phyloP scores from a whole-genome alignment of 441 rosid species.

The Metrosideros polymorpha region DNA sequence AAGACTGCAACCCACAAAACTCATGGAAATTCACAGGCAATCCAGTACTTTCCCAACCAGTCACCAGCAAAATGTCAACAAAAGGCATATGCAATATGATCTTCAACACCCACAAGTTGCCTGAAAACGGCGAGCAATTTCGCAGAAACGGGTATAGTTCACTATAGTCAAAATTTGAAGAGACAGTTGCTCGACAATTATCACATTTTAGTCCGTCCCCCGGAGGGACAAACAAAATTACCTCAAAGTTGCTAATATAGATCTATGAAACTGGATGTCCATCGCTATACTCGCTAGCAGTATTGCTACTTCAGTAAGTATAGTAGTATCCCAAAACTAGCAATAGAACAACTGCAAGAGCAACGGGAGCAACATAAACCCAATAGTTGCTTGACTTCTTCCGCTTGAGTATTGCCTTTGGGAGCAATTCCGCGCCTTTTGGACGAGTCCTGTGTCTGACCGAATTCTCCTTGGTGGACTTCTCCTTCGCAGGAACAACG shows the following conservation, averaged over 20 bases:
- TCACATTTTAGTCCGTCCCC: conserved; percentile 37
- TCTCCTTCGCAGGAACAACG: conserved; percentile 27
- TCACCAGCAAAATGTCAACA: background rate
- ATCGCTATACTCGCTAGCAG: background rate
- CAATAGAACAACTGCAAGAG: conserved; percentile 25
- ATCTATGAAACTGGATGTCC: background rate
- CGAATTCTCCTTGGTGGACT: conserved; percentile 30
- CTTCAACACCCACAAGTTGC: background rate
- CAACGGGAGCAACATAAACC: conserved; percentile 55
- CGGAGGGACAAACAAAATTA: conserved; percentile 29
- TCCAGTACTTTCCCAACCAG: background rate
- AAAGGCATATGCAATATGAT: background rate
- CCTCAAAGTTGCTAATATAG: conserved; percentile 9
- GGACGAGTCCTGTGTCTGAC: conserved; percentile 34
- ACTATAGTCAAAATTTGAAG: background rate
- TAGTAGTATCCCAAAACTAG: conserved; percentile 30
- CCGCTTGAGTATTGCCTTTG: conserved; percentile 61
- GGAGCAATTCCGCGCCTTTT: conserved; percentile 44
- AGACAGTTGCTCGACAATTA: conserved; percentile 5
- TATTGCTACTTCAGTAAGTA: conserved; percentile 13
- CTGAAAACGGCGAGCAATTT: background rate
- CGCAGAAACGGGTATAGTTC: background rate
- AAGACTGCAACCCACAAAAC: background rate
- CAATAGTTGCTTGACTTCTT: conserved; percentile 62
- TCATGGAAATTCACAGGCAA: background rate